Conservation (phyloP, 352 stramenopile genomes). For the Stramenopiles sp. region DNA sequence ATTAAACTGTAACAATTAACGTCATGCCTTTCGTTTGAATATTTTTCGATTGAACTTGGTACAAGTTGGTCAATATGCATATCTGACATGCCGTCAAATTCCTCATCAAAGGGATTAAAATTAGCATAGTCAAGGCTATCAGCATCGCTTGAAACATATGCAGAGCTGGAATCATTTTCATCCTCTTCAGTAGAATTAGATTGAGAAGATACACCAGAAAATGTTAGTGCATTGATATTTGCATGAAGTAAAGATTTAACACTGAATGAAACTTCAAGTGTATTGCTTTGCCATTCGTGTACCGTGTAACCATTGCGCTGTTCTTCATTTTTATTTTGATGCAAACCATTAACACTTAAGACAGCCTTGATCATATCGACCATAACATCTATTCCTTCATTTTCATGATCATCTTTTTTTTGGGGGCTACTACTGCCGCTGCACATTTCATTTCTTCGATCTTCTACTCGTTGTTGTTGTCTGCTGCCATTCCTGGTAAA, state of each 20-base stretch:
- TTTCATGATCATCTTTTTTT: background rate
- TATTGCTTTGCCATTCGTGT: background rate
- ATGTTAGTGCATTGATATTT: background rate
- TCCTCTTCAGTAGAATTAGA: background rate
- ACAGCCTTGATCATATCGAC: background rate
- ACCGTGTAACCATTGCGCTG: background rate
- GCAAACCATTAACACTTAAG: background rate
- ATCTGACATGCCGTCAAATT: conserved; percentile 4
- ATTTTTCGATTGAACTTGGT: conserved; percentile 6
- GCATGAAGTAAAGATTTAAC: background rate
- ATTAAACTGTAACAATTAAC: background rate
- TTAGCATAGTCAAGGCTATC: background rate
- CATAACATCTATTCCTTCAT: background rate
- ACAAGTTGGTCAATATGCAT: background rate
- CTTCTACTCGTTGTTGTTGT: background rate
- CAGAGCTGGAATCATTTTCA: background rate
- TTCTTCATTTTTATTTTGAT: conserved; percentile 1
- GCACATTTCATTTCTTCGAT: background rate
- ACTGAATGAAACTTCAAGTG: conserved; percentile 1
- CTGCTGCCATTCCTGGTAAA: background rate
- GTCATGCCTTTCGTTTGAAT: conserved; percentile 1
- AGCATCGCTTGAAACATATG: background rate
- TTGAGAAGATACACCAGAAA: conserved; percentile 2
- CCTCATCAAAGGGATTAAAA: background rate
- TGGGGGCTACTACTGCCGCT: background rate